Evolutionary conservation across 2,329 filamentous ascomycete species (phyloP).

Genomic region (Fusarium brevicatenulatum): DNA sequence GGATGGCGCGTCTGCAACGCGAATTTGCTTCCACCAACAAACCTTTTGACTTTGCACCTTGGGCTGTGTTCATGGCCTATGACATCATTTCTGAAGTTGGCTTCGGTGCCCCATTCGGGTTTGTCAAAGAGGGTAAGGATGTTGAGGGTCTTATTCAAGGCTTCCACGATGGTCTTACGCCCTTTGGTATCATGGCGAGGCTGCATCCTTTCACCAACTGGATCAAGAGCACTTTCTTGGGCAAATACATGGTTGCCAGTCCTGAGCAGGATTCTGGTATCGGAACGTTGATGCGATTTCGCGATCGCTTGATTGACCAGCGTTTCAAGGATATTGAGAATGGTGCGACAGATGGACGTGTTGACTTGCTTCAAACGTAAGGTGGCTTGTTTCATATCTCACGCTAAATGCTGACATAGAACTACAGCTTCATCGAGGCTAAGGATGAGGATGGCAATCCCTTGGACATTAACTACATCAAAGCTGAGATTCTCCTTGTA

Average conservation of each 20-base stretch:
- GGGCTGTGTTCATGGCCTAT: slow-evolving; percentile 45
- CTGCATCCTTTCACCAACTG: slow-evolving; percentile 31
- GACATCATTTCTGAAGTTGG: slow-evolving; percentile 64
- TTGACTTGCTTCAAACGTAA: slow-evolving; percentile 64
- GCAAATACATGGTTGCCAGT: slow-evolving; percentile 36
- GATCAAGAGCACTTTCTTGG: slow-evolving; percentile 32
- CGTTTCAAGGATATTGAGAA: slow-evolving; percentile 58
- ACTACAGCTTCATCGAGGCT: slow-evolving; percentile 21
- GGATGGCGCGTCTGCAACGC: slow-evolving; percentile 59
- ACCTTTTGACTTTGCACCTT: slow-evolving; percentile 62
- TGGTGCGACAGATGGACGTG: slow-evolving; percentile 53
- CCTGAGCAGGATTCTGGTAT: slow-evolving; percentile 65
- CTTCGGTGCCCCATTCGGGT: slow-evolving; percentile 52
- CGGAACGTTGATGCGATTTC: slow-evolving; percentile 66
- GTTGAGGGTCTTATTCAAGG: slow-evolving; percentile 53
- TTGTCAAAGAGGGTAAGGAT: slow-evolving; percentile 58
- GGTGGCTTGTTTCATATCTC: fast-evolving
- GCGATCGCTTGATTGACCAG: slow-evolving; percentile 62
- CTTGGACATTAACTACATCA: slow-evolving; percentile 35
- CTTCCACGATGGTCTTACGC: slow-evolving; percentile 29
- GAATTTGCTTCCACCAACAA: slow-evolving; percentile 57
- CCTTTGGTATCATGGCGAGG: slow-evolving; percentile 57
- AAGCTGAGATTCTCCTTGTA: slow-evolving; percentile 32
- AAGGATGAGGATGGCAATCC: slow-evolving; percentile 19
- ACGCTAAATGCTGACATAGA: not conserved